These are phyloP conservation scores for Cephaloascus fragrans DNA, from an alignment of 805 yeast species.

Conservation along the genomic window DNA sequence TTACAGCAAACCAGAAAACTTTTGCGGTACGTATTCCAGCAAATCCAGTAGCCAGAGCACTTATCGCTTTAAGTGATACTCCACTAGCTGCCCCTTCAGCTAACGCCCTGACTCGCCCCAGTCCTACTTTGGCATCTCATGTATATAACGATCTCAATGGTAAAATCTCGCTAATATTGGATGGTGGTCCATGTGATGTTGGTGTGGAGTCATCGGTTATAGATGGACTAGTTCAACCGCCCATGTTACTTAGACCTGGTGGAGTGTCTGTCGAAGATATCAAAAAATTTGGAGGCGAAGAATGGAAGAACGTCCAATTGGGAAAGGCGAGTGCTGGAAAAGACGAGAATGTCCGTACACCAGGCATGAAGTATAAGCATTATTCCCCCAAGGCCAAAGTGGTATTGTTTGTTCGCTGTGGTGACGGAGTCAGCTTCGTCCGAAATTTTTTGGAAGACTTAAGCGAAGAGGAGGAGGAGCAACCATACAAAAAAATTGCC, in stretches of 20 bases:
- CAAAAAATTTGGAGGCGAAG: conserved; percentile 48
- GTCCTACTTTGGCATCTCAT: conserved; percentile 84
- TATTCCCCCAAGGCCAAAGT: conserved; percentile 89
- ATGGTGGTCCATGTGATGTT: conserved; percentile 82
- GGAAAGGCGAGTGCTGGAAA: conserved; percentile 60
- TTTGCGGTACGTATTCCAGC: conserved; percentile 88
- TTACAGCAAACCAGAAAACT: conserved; percentile 83
- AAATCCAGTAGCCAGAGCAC: conserved; percentile 83
- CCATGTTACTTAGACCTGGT: conserved; percentile 87
- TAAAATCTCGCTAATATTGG: conserved; percentile 73
- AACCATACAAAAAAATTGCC: too few species aligned
- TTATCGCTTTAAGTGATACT: conserved; percentile 72
- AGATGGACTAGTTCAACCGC: conserved; percentile 80
- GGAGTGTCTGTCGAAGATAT: conserved; percentile 82
- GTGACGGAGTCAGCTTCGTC: conserved; percentile 28
- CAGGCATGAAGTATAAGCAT: conserved; percentile 97
- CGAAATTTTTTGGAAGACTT: conserved; percentile 13
- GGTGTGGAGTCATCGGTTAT: conserved; percentile 94
- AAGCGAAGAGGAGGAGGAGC: too few species aligned
- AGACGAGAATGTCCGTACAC: conserved; percentile 71
- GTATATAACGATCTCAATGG: conserved; percentile 75
- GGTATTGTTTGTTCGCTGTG: conserved; percentile 45
- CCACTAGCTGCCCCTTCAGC: conserved; percentile 98
- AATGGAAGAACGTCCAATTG: conserved; percentile 55
- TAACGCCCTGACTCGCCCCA: conserved; percentile 90